Base-by-base conservation (phyloP, 1,284 basidiomycete genomes). In the Phellopilus nigrolimitatus region DNA sequence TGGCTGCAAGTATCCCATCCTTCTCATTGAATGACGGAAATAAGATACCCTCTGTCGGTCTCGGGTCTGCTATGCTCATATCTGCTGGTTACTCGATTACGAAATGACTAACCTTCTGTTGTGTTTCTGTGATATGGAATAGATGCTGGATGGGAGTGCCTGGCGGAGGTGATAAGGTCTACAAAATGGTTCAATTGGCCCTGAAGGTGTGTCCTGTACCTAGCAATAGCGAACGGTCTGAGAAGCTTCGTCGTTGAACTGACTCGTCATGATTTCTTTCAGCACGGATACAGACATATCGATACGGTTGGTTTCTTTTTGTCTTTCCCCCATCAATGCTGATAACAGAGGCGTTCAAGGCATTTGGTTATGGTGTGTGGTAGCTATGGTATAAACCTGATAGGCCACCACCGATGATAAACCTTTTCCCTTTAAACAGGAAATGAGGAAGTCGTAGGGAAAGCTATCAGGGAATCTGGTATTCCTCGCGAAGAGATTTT, bases 371-470 rank as follows among this genome's bases (percentile, higher is more conserved):
- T 38, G 52, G 57, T 62, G 38, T 7, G 55, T 49, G 25, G 19
- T n/a, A 13, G 15, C 41, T 33, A 42, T n/a, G n/a, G 2, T 3
- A 8, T 15, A n/a, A n/a, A n/a, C n/a, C n/a, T 15, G 8, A n/a
- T 37, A 12, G 6, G 6, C 28, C 28, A 15, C 17, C 21, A 50
- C 28, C 36, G 44, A 8, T 7, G 30, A 21, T 13, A 39, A 50
- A 21, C 21, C n/a, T 37, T 13, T 15, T n/a, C 8, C n/a, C n/a
- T 7, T 15, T 7, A 37, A 5, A 30, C 30, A 70, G 70, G 56
- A 3, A 80, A 80, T 59, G 74, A 76, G 58, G 66, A 68, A 49
- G 62, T 66, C 40, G 74, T 81, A 17, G 78, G 79, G 1, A 60
- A 65, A 30, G 80, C 76, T 1, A 68, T 82, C 36, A 68, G 71